Conservation (phyloP, 73 alveolate genomes). For the Paramecium caudatum region DNA sequence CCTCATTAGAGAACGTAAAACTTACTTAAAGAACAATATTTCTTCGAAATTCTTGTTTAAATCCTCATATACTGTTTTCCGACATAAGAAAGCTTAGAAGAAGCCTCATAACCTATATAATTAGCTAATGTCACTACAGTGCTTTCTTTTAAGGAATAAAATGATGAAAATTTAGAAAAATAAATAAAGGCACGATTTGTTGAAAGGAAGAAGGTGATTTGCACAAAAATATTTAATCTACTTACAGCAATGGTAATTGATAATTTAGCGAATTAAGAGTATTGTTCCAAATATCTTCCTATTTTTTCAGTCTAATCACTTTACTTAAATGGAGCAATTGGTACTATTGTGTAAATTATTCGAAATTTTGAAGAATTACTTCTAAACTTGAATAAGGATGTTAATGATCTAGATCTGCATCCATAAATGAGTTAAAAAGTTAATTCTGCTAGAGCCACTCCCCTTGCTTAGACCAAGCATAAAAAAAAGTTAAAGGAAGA, state of each 20-base stretch:
- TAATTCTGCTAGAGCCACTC: not conserved
- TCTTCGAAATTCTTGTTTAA: slow-evolving; percentile 53
- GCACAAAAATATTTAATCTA: slow-evolving; percentile 64
- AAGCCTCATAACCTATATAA: slow-evolving; percentile 44
- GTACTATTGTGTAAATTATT: slow-evolving; percentile 42
- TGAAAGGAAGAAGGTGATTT: slow-evolving; percentile 61
- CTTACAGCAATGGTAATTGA: slow-evolving; percentile 45
- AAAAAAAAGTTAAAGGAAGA: not conserved
- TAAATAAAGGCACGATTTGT: slow-evolving; percentile 63
- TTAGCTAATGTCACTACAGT: slow-evolving; percentile 44
- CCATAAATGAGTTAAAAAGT: not conserved
- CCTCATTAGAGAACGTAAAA: slow-evolving; percentile 43
- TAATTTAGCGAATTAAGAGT: slow-evolving; percentile 53
- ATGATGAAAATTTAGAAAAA: not conserved
- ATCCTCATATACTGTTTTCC: slow-evolving; percentile 68
- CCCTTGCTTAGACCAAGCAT: not conserved
- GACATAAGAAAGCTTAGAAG: slow-evolving; percentile 36
- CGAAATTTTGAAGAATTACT: slow-evolving; percentile 70
- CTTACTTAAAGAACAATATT: slow-evolving; percentile 66
- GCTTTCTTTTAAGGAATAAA: not conserved
- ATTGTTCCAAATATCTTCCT: slow-evolving; percentile 66
- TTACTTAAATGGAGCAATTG: slow-evolving; percentile 61
- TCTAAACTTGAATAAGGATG: slow-evolving; percentile 44
- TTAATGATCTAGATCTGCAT: not conserved
- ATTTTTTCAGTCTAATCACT: slow-evolving; percentile 60